These are phyloP conservation scores for Rutidosis leptorrhynchoides DNA, from an alignment of 129 eudicot genomes.

Conservation along the genomic window DNA sequence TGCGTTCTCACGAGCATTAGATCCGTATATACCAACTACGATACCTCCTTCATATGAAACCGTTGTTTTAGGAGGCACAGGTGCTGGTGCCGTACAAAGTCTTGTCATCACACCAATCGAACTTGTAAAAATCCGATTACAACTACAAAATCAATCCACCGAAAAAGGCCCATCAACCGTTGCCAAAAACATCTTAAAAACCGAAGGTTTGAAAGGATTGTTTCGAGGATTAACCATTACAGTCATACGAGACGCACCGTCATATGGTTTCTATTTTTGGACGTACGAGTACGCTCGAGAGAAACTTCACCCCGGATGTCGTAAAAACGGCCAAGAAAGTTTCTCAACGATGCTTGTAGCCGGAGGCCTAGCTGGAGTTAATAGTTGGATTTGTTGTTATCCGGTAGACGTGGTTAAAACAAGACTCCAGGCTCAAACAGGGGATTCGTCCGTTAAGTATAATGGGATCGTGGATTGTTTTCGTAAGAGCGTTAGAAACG, in stretches of 20 bases:
- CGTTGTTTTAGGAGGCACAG: constrained; percentile 58
- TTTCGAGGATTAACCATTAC: constrained; percentile 66
- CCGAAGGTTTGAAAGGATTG: constrained; percentile 55
- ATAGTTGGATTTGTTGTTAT: constrained; percentile 73
- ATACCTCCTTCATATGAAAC: constrained; percentile 76
- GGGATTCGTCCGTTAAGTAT: constrained; percentile 31
- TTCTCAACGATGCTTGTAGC: constrained; percentile 61
- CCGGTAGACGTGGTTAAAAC: constrained; percentile 81
- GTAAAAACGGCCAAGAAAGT: constrained; percentile 56
- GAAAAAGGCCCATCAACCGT: constrained; percentile 52
- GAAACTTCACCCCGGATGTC: constrained; percentile 68
- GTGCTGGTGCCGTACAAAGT: constrained; percentile 77
- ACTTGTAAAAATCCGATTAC: constrained; percentile 76
- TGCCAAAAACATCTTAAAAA: constrained; percentile 37
- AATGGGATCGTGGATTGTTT: constrained; percentile 63
- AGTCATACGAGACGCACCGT: constrained; percentile 57
- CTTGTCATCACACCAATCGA: constrained; percentile 67
- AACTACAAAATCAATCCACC: constrained; percentile 33
- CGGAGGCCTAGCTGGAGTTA: constrained; percentile 80
- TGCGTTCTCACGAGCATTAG: constrained; percentile 63
- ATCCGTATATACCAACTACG: constrained; percentile 30
- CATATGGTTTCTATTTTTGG: constrained; percentile 71
- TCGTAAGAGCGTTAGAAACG: constrained; percentile 46
- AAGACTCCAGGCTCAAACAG: constrained; percentile 57
- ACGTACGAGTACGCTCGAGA: constrained; percentile 66